A percentile compares a stretch with the other conserved stretches of the same genome.
phyloP scores from a whole-genome alignment of 2,329 filamentous ascomycete genomes.

The Apiospora rasikravindrae region DNA sequence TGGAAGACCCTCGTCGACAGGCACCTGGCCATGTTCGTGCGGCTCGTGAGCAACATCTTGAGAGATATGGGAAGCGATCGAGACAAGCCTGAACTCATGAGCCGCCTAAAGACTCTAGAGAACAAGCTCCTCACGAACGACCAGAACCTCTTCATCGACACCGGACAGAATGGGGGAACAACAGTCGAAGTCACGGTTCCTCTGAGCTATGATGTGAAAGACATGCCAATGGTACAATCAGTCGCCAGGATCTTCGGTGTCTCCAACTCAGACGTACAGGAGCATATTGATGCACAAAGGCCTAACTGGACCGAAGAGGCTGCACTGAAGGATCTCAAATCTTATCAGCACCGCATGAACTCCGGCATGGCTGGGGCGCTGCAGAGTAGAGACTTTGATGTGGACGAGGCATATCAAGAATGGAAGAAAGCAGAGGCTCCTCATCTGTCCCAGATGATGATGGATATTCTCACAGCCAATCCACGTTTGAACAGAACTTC shows the following conservation, averaged over 20 bases:
- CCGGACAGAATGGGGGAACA: conserved; percentile 62
- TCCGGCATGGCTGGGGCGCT: conserved; percentile 79
- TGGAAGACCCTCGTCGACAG: conserved; percentile 94
- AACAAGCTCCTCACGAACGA: conserved; percentile 94
- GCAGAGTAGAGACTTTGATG: conserved; percentile 84
- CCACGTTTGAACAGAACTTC: conserved; percentile 81
- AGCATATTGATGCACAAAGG: conserved; percentile 83
- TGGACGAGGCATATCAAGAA: conserved; percentile 83
- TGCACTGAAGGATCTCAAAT: conserved; percentile 88
- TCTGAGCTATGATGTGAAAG: conserved; percentile 89
- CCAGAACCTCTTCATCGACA: conserved; percentile 77
- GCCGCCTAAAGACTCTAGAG: conserved; percentile 80
- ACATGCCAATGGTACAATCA: conserved; percentile 91
- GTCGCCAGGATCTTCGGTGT: conserved; percentile 88
- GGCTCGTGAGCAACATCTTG: conserved; percentile 79
- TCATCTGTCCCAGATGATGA: conserved; percentile 90
- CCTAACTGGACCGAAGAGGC: conserved; percentile 89
- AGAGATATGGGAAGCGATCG: conserved; percentile 84
- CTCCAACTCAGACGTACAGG: conserved; percentile 79
- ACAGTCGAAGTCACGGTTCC: conserved; percentile 84
- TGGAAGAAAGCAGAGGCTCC: conserved; percentile 93
- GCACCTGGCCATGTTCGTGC: conserved; percentile 92
- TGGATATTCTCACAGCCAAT: conserved; percentile 84
- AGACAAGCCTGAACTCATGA: conserved; percentile 83
- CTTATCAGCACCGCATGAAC: conserved; percentile 88